These are phyloP conservation scores for Skeletonema potamos DNA, from an alignment of 108 stramenopile genomes.

Conservation along the genomic window DNA sequence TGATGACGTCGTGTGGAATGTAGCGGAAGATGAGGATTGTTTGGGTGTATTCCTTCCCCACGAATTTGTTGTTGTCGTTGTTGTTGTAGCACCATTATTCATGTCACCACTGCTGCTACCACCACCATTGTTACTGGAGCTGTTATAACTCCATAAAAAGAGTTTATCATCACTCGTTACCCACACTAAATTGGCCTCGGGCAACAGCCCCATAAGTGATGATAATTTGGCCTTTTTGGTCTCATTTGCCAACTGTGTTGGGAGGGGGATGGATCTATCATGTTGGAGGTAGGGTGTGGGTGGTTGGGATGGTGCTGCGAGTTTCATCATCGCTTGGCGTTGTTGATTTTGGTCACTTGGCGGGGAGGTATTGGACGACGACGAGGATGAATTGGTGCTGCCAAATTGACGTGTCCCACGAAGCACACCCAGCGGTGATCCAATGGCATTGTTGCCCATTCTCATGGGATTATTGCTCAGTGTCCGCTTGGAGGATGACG, in stretches of 20 bases:
- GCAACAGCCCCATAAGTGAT: slow-evolving; percentile 90
- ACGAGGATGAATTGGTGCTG: not conserved
- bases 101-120: slow-evolving; percentile 4
- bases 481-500: too few species aligned
- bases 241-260: slow-evolving; percentile 51
- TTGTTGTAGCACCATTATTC: slow-evolving; percentile 3
- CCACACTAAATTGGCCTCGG: slow-evolving; percentile 91
- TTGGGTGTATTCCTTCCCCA: too few species aligned
- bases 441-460: slow-evolving; percentile 2
- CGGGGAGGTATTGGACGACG: not conserved
- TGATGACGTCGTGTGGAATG: not conserved
- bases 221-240: slow-evolving; percentile 45
- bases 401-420: not conserved
- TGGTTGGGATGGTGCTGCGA: slow-evolving; percentile 2
- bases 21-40: not conserved
- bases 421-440: slow-evolving; percentile 3
- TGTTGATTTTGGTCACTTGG: not conserved
- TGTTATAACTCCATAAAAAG: slow-evolving; percentile 87
- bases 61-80: not conserved
- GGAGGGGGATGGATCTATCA: slow-evolving; percentile 68
- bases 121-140: not conserved
- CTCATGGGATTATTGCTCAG: slow-evolving; percentile 15
- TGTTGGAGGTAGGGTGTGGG: slow-evolving; percentile 40
- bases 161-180: slow-evolving; percentile 87
- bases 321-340: not conserved